Evolutionary conservation across 306 rosid genomes (phyloP), one percentile per base, ranked within the genome.

Genomic region (Cucurbita maxima): DNA sequence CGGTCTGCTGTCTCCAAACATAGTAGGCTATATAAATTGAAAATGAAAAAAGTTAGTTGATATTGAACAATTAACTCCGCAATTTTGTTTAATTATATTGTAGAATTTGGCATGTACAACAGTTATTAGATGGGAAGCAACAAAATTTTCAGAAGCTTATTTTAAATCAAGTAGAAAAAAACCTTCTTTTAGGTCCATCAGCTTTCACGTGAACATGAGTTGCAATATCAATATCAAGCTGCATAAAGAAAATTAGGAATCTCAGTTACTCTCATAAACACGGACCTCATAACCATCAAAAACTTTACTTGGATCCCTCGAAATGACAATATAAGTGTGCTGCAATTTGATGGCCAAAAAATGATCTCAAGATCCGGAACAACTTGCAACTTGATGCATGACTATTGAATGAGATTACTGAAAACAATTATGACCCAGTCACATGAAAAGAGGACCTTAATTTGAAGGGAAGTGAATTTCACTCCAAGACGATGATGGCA

Each of bases 111-210:
- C 19, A 15, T 48, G 41, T 19, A 18, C 6, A 16, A 34, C 12
- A 37, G 75, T 30, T 6, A 36, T 16, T 43, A 15, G 43, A 60
- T 62, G 38, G 40, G 14, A 50, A 51, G 52, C 52, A 13, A 75
- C 13, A 47, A 12, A 48, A 3, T 5, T 51, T 10, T 30, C 34
- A 30, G 34, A 30, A 19, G 30, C 30, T 40, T n/a, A 16, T 38
- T 63, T 40, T 4, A 40, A 72, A 54, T 58, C 60, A 69, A 62
- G 48, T 80, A 78, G 74, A 94, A 37, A 83, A 83, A 76, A 79
- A 94, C 99, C 99, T 94, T 86, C 92, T 84, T 87, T 85, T 86
- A 41, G 97, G 92, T 52, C 99, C 99, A 81, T 94, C 99, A 73
- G 79, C 86, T 88, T 83, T 86, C 72, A 94, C 93, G 61, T 81